Base-by-base conservation (phyloP, 306 rosid genomes). In the Senna siamea region DNA sequence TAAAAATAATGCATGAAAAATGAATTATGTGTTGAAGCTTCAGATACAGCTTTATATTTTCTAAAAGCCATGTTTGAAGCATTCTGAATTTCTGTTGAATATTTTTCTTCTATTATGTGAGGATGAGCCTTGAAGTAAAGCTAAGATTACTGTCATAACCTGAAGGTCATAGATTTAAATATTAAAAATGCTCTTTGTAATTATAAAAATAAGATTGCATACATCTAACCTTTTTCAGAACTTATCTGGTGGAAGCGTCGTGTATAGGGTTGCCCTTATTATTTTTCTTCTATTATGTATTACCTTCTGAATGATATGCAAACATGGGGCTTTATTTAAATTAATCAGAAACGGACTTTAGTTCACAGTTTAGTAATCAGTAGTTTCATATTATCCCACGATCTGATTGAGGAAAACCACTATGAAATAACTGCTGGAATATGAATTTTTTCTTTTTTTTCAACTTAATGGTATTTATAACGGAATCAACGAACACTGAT, bases 351-450 rank as follows among this genome's bases (percentile, higher is more conserved):
- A 63, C 28, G 18, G 64, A 40, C 34, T 73, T 48, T 46, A 58
- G 54, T 52, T 81, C 41, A 66, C 57, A 28, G 30, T 47, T 17
- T 5, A 69, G 23, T 44, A 15, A 35, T 47, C 26, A 34, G 59
- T 50, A 44, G 50, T 17, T 74, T 41, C 23, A 7, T 65, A 18
- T 15, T 14, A 12, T 26, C 70, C 28, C 28, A 35, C 32, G n/a
- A 69, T 64, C 26, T 58, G 37, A 66, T 28, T 11, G 23, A 50
- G 40, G 35, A 77, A 37, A 34, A 53, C 7, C 70, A 56, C 2
- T 44, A 40, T 66, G 58, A 61, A 77, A 67, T 72, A 67, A 34
- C 22, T 51, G 66, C 57, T 53, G 58, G 22, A 73, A 43, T 55
- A 67, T 78, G 56, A 32, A 12, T 5, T 67, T 23, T 61, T 53